A percentile compares a stretch with the other conserved stretches of the same genome.
These are phyloP conservation scores for Daldinia sp. DNA, from an alignment of 2,329 filamentous ascomycete species.

Conservation along the genomic window DNA sequence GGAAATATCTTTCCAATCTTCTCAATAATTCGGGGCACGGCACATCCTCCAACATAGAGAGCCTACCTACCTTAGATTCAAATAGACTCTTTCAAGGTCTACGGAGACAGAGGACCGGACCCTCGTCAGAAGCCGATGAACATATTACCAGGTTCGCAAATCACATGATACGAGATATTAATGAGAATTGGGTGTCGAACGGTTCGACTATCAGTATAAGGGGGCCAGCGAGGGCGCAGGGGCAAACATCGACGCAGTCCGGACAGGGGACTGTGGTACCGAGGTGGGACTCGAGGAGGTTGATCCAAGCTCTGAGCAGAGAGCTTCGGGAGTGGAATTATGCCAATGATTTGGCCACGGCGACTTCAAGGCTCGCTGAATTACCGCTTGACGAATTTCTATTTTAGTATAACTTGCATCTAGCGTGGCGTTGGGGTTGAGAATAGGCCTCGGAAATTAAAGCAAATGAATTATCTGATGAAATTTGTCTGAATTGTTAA, in stretches of 20 bases:
- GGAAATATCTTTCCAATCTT: constrained; percentile 40
- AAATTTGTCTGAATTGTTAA: neutral
- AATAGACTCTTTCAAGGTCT: constrained; percentile 45
- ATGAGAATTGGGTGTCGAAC: constrained; percentile 58
- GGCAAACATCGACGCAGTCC: constrained; percentile 52
- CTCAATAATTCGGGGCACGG: constrained; percentile 10
- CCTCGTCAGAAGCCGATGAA: constrained; percentile 41
- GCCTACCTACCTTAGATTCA: constrained; percentile 31
- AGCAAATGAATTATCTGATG: neutral
- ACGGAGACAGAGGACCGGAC: constrained; percentile 8
- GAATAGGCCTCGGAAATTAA: neutral
- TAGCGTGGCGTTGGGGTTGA: constrained; percentile 27
- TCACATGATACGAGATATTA: constrained; percentile 60
- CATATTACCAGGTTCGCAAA: constrained; percentile 57
- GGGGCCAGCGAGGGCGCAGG: constrained; percentile 52
- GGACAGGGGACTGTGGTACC: constrained; percentile 52
- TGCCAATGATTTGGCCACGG: constrained; percentile 36
- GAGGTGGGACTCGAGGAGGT: constrained; percentile 34
- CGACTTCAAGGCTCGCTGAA: constrained; percentile 22
- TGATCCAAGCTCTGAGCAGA: constrained; percentile 38
- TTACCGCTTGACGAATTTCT: constrained; percentile 41
- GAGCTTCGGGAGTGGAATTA: constrained; percentile 47
- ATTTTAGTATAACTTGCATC: constrained; percentile 41
- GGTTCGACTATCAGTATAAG: constrained; percentile 55
- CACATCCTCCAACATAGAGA: neutral